Evolutionary conservation across 345 rosid species (phyloP), one percentile per base, ranked within the genome.

Genomic region (Brassica carinata): DNA sequence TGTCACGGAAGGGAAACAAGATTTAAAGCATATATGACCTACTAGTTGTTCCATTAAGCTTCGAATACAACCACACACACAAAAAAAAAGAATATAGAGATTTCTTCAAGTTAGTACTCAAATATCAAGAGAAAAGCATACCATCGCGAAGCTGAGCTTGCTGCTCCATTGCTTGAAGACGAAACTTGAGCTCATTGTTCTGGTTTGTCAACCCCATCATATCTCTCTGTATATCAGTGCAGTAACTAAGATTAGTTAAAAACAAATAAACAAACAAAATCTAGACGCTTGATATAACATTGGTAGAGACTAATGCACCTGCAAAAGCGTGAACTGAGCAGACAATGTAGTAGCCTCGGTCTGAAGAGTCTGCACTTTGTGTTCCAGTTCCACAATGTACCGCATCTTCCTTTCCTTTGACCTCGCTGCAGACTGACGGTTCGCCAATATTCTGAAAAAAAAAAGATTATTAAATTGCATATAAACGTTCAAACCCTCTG

Each of bases 161-260:
- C 81, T 94, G 98, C 71, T 94, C 98, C 98, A 93, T 91, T 81
- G 98, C 96, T 88, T 93, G 96, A 73, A 94, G 97, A 69, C 98
- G 94, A 76, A 91, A 95, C 83, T 95, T 95, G 71, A 95, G 80
- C 82, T 95, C 99, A 51, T 91, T 95, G 84, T 95, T 95, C 85
- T 91, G 98, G 79, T 87, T 93, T 58, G 98, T 89, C 61, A 93
- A 94, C 76, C 97, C 98, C 62, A 87, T 89, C 73, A 94, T 93
- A 84, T 94, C 98, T 85, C 99, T 87, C 98, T 95, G 88, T 18
- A 3, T 19, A 69, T 30, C 45, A 13, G 82, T 7, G 43, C 68
- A 33, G 77, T 7, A 23, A 72, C 71, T 64, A 31, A 71, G 17
- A 58, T 33, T 0, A 79, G 43, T 71, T 64, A n/a, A 31, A 64